These are phyloP conservation scores for Boletus pseudo-olivaceus DNA, from an alignment of 768 basidiomycete genomes.

Conservation along the genomic window DNA sequence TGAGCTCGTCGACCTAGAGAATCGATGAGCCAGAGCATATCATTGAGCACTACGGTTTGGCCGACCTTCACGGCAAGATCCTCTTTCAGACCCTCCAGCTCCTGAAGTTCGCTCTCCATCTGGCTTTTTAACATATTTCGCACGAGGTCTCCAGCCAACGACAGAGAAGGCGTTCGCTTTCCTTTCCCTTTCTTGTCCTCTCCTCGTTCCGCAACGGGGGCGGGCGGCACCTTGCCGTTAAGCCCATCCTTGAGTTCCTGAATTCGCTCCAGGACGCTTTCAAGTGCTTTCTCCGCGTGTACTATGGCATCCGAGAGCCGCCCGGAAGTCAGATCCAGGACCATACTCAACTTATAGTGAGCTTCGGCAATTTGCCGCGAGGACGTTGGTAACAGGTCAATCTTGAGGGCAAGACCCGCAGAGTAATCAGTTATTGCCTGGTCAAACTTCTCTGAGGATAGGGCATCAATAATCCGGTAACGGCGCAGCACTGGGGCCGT, in stretches of 20 bases:
- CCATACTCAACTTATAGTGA: constrained; percentile 92
- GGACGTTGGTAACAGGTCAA: constrained; percentile 71
- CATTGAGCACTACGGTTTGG: not conserved
- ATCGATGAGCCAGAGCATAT: not conserved
- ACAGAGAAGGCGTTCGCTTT: constrained; percentile 51
- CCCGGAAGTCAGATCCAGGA: constrained; percentile 85
- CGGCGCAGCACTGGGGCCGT: constrained; percentile 20
- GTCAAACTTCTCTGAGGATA: constrained; percentile 81
- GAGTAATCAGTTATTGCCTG: constrained; percentile 89
- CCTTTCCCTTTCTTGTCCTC: constrained; percentile 66
- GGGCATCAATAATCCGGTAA: not conserved
- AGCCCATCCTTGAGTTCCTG: constrained; percentile 51
- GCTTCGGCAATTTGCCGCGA: constrained; percentile 92
- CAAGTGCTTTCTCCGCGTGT: constrained; percentile 77
- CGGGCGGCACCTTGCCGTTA: constrained; percentile 32
- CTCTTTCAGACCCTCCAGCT: constrained; percentile 67
- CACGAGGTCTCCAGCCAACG: constrained; percentile 46
- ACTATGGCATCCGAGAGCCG: constrained; percentile 76
- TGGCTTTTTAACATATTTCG: constrained; percentile 69
- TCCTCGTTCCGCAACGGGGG: constrained; percentile 30
- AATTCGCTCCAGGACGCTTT: constrained; percentile 71
- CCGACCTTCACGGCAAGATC: constrained; percentile 82
- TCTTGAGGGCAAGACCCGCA: constrained; percentile 71
- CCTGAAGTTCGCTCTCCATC: constrained; percentile 75
- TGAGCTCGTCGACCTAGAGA: constrained; percentile 85